Base-by-base conservation (phyloP, 495 filamentous ascomycete species). In the Staphylotrichum tortipilum region DNA sequence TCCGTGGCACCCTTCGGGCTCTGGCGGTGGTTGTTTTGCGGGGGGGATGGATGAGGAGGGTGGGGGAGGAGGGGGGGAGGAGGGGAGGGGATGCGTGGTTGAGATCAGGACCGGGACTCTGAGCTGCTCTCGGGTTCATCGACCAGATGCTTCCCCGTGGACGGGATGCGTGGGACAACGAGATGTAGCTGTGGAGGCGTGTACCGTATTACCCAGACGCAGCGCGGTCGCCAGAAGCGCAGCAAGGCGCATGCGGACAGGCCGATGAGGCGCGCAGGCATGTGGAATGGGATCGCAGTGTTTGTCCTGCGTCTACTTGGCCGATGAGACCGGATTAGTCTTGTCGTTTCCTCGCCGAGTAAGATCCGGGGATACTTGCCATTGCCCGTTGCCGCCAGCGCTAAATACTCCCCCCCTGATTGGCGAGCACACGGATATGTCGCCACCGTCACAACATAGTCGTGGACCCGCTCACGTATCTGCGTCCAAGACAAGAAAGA, bases 351-450 rank as follows among this genome's bases (percentile, higher is more conserved):
- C n/a, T 35, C 21, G 8, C 19, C 15, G 36, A n/a, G 26, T 29
- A 28, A 24, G 12, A 21, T 29, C 22, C 24, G 37, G 50, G 30
- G 29, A 19, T 33, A 22, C 35, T 53, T 47, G 36, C 43, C 50
- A 38, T 17, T 18, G 7, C 31, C 34, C n/a, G n/a, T n/a, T n/a
- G 34, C 18, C 22, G 39, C 7, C 43, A 23, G 50, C 50, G 50
- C 43, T 53, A 47, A 53, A 47, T n/a, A n/a, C 33, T 53, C 21
- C 28, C 12, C 11, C 21, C 50, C 21, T 53, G 50, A 53, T 53
- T 53, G 50, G 50, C 22, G 46, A 43, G 37, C 33, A 52, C 42
- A 23, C 44, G 50, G 36, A 53, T 47, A 23, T 29, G 31, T 43
- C 30, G 47, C 47, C 38, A 22, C 37, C 30, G 21, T 53, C 50